A percentile compares a stretch with the other conserved stretches of the same genome.
Conservation (phyloP, 306 rosid species). For the Sesbania bispinosa region DNA sequence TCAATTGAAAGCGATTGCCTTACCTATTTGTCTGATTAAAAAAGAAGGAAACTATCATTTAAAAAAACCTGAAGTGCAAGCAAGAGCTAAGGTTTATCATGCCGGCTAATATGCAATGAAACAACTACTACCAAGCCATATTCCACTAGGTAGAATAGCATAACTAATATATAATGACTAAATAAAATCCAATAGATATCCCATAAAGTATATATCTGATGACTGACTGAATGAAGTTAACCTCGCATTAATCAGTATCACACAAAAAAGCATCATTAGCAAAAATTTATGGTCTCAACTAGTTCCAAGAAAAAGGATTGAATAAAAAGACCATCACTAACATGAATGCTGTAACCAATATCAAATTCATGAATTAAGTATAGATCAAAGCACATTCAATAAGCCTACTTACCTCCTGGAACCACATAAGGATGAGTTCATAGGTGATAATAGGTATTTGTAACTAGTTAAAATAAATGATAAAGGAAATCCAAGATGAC, state of each 20-base stretch:
- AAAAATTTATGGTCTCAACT: not conserved
- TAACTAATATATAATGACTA: not conserved
- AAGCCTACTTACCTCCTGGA: not conserved
- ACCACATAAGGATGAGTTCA: not conserved
- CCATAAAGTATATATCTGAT: not conserved
- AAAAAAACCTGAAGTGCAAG: not conserved
- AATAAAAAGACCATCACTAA: not conserved
- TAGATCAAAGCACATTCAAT: not conserved
- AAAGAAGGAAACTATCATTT: constrained; percentile 13
- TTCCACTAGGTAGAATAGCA: not conserved
- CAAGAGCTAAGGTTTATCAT: not conserved
- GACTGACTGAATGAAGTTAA: not conserved
- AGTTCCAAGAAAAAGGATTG: not conserved
- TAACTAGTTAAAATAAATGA: not conserved
- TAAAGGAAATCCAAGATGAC: not conserved
- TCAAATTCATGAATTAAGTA: constrained; percentile 2
- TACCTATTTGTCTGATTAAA: constrained; percentile 46
- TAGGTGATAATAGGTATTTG: not conserved
- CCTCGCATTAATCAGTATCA: not conserved
- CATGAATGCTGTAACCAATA: not conserved
- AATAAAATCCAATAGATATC: not conserved
- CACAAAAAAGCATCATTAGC: not conserved
- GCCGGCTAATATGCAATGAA: not conserved
- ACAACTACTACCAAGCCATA: not conserved
- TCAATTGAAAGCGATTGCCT: constrained; percentile 15